A percentile compares a stretch with the other conserved stretches of the same genome.
phyloP scores from a whole-genome alignment of 2,329 filamentous ascomycete species.

The Nothomitra cinnamomea region DNA sequence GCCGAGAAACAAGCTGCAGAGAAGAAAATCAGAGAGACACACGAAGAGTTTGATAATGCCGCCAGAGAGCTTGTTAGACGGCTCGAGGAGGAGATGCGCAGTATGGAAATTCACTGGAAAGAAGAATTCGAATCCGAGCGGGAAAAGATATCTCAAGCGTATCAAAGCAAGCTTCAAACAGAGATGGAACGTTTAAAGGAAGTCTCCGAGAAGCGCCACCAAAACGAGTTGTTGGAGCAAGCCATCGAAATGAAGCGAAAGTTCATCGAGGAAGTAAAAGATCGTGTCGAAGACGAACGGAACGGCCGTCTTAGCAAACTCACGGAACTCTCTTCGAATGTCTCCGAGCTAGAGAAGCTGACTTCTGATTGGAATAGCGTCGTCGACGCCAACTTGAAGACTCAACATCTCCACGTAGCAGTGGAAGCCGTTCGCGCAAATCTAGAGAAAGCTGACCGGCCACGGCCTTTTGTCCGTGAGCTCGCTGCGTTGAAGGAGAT shows the following conservation, averaged over 20 bases:
- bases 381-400: slow-evolving; percentile 77
- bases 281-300: slow-evolving; percentile 76
- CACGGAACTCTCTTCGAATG: slow-evolving; percentile 57
- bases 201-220: slow-evolving; percentile 64
- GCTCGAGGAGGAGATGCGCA: slow-evolving; percentile 67
- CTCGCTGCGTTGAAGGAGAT: slow-evolving; percentile 90
- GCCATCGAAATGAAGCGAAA: slow-evolving; percentile 74
- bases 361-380: slow-evolving; percentile 82
- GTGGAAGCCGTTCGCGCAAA: slow-evolving; percentile 82
- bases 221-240: slow-evolving; percentile 80
- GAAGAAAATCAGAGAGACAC: slow-evolving; percentile 51
- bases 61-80: slow-evolving; percentile 75
- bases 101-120: slow-evolving; percentile 68
- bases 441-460: slow-evolving; percentile 55
- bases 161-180: slow-evolving; percentile 62
- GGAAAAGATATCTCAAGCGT: slow-evolving; percentile 57
- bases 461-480: slow-evolving; percentile 78
- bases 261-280: slow-evolving; percentile 62
- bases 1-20: slow-evolving; percentile 55
- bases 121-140: slow-evolving; percentile 82
- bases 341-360: slow-evolving; percentile 72
- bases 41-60: slow-evolving; percentile 69
- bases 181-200: slow-evolving; percentile 66
- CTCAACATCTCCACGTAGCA: slow-evolving; percentile 90
- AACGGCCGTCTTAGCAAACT: slow-evolving; percentile 75